Percentiles rank a stretch among this genome's conserved stretches.
These are phyloP conservation scores for Beauveria scarabaeidicola DNA, from an alignment of 2,329 filamentous ascomycete genomes.

Conservation along the genomic window DNA sequence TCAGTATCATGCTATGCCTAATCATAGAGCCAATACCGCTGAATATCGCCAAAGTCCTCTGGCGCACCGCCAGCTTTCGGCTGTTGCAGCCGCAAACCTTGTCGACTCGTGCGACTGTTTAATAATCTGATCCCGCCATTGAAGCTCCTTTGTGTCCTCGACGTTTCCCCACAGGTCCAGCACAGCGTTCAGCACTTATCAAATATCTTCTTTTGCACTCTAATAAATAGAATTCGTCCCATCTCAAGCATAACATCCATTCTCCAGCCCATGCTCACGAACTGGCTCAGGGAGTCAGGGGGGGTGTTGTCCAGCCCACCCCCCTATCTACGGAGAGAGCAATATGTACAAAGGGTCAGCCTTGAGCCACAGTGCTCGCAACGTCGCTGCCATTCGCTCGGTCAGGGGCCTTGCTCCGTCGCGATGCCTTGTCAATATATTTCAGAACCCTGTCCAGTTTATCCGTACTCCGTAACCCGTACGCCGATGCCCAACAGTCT, in stretches of 20 bases:
- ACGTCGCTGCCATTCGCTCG: background rate
- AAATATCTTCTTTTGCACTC: too few relatives aligned
- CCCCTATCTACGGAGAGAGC: background rate
- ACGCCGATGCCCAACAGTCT: background rate
- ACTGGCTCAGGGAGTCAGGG: too few relatives aligned
- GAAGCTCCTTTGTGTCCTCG: too few relatives aligned
- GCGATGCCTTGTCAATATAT: background rate
- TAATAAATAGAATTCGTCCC: background rate
- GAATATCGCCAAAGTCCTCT: too few relatives aligned
- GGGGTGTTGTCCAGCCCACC: too few relatives aligned
- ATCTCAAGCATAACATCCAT: background rate
- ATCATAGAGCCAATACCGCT: too few relatives aligned
- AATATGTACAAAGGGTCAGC: conserved; percentile 6
- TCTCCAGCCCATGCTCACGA: too few relatives aligned
- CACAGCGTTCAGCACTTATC: background rate
- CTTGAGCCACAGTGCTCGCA: background rate
- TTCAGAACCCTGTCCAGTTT: background rate
- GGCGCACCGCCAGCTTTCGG: background rate
- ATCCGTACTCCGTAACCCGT: background rate
- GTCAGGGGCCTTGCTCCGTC: background rate
- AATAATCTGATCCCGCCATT: background rate
- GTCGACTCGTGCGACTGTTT: background rate
- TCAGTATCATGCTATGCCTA: background rate
- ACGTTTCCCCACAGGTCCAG: background rate
- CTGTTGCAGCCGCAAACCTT: background rate